These are phyloP conservation scores for Xylariaceae sp. DNA, from an alignment of 2,329 filamentous ascomycete genomes.

Conservation along the genomic window DNA sequence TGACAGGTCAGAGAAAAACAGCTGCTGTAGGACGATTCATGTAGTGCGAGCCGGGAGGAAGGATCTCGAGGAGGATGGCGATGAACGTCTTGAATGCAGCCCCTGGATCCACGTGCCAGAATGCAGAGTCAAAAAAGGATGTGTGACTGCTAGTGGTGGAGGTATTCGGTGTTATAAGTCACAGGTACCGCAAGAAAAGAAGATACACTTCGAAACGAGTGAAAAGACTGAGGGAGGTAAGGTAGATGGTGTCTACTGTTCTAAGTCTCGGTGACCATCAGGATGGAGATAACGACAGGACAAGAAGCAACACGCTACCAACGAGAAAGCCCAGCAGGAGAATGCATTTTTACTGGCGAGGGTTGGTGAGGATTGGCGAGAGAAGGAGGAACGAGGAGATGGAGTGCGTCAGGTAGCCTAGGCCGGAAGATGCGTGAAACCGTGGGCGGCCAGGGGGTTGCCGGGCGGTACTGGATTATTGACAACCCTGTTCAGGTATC, in stretches of 20 bases:
- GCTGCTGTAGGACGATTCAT: not conserved
- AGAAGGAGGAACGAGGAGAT: slow-evolving; percentile 26
- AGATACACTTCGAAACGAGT: slow-evolving; percentile 12
- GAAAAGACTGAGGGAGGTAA: slow-evolving; percentile 11
- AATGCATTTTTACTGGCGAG: slow-evolving; percentile 21
- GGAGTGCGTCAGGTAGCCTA: slow-evolving; percentile 19
- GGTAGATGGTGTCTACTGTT: slow-evolving; percentile 13
- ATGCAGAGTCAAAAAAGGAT: slow-evolving; percentile 18
- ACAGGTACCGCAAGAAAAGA: slow-evolving; percentile 16
- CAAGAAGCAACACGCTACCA: slow-evolving; percentile 16
- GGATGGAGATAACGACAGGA: slow-evolving; percentile 1
- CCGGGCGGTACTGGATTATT: slow-evolving; percentile 8
- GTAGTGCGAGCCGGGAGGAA: slow-evolving; percentile 11
- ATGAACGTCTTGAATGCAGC: slow-evolving; percentile 14
- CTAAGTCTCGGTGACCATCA: slow-evolving; percentile 11
- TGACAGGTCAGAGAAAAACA: slow-evolving; percentile 2
- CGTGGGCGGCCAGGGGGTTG: slow-evolving; percentile 19
- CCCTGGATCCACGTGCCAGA: slow-evolving; percentile 23
- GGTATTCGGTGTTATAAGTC: slow-evolving; percentile 17
- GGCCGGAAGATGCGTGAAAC: slow-evolving; percentile 15
- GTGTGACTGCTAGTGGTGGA: slow-evolving; percentile 18
- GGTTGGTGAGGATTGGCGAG: slow-evolving; percentile 21
- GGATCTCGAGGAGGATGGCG: slow-evolving; percentile 8
- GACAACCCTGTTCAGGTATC: not conserved
- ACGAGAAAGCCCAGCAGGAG: slow-evolving; percentile 18